Evolutionary conservation across 495 filamentous ascomycete genomes (phyloP).

Genomic region (Aspergillus diversus): DNA sequence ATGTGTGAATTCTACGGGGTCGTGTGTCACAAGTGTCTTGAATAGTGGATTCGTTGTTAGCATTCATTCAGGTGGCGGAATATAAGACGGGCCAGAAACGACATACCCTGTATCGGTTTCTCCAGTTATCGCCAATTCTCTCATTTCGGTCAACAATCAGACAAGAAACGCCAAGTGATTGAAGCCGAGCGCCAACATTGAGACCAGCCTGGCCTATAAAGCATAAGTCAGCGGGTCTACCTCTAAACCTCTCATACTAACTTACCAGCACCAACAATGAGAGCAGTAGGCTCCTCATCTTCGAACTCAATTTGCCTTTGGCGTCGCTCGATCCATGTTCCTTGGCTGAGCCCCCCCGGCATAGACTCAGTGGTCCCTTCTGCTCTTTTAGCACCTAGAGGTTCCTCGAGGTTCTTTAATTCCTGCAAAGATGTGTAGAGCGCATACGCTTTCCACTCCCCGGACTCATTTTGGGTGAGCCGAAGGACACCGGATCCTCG

Average conservation of each 20-base stretch:
- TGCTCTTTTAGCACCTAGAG: slow-evolving; percentile 46
- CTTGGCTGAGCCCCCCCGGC: slow-evolving; percentile 56
- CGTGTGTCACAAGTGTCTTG: slow-evolving; percentile 63
- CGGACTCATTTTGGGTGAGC: slow-evolving; percentile 50
- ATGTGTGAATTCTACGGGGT: slow-evolving; percentile 76
- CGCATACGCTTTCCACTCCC: slow-evolving; percentile 67
- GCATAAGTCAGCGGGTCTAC: not conserved
- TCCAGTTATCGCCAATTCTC: slow-evolving; percentile 76
- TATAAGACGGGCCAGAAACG: not conserved
- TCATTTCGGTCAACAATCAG: slow-evolving; percentile 70
- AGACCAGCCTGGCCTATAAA: slow-evolving; percentile 54
- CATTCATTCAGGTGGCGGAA: not conserved
- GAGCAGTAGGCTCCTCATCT: slow-evolving; percentile 60
- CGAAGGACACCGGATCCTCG: slow-evolving; percentile 60
- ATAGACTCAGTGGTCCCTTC: slow-evolving; percentile 62
- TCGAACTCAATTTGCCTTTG: slow-evolving; percentile 58
- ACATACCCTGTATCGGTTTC: slow-evolving; percentile 59
- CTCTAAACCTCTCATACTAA: not conserved
- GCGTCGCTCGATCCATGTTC: slow-evolving; percentile 71
- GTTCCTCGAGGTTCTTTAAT: slow-evolving; percentile 57
- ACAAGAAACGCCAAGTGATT: slow-evolving; percentile 65
- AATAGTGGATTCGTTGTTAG: not conserved
- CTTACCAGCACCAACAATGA: slow-evolving; percentile 66
- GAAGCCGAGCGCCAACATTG: slow-evolving; percentile 67
- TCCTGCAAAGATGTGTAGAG: slow-evolving; percentile 62